These are phyloP conservation scores for Basidioascus undulatus DNA, from an alignment of 768 basidiomycete species.

Conservation along the genomic window DNA sequence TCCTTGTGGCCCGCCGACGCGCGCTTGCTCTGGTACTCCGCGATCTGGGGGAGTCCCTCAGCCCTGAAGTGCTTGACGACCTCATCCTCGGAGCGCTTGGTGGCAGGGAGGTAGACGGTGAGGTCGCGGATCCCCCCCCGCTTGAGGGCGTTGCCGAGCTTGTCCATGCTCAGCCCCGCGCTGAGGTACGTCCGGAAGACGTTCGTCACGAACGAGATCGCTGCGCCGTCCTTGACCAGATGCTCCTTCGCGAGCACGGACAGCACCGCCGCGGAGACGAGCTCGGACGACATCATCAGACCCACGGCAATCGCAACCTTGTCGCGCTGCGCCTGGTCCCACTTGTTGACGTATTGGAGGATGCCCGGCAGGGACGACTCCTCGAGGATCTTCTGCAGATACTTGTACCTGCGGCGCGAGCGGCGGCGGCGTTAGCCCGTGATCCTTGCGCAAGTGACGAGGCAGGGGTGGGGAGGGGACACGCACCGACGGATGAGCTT, in stretches of 20 bases:
- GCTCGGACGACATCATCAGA: conserved; percentile 59
- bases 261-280: conserved; percentile 44
- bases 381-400: conserved; percentile 92
- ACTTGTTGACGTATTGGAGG: conserved; percentile 71
- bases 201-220: conserved; percentile 45
- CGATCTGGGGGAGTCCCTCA: conserved; percentile 50
- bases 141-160: conserved; percentile 57
- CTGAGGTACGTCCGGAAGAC: conserved; percentile 58
- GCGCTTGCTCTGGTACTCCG: conserved; percentile 86
- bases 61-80: conserved; percentile 74
- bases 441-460: background rate
- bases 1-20: conserved; percentile 65
- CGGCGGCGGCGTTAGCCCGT: conserved; percentile 1
- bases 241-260: conserved; percentile 75
- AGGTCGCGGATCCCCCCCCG: conserved; percentile 68
- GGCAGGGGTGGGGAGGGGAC: background rate
- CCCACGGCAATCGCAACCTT: conserved; percentile 64
- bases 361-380: conserved; percentile 55
- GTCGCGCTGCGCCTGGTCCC: conserved; percentile 48
- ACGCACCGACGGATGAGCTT: conserved; percentile 77
- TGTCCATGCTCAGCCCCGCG: conserved; percentile 63
- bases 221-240: conserved; percentile 80
- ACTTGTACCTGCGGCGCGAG: conserved; percentile 57
- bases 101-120: conserved; percentile 61
- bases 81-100: conserved; percentile 44